Evolutionary conservation across 495 filamentous ascomycete genomes (phyloP), one percentile per base, ranked within the genome.

Genomic region (Penicillium malachiteum): DNA sequence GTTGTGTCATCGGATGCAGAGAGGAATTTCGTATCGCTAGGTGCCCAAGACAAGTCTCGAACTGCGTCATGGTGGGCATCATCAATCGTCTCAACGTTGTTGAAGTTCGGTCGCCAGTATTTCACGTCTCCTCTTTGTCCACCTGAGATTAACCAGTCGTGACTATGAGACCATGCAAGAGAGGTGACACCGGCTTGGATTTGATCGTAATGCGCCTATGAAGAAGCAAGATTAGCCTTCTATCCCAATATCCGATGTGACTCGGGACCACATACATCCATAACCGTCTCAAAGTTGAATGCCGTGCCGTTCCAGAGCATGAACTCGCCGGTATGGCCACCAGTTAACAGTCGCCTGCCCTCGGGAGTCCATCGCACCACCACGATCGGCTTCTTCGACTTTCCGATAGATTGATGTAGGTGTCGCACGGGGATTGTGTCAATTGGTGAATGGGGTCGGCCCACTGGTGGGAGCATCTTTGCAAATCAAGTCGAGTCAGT

Each of bases 71-170:
- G 82, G 66, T 97, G 94, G 18, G 92, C 94, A 67, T 92, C 89
- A 68, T 92, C 89, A 41, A 98, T 89, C 32, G 87, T 89, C 69
- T 97, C 90, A 55, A 97, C 91, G 65, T 97, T 97, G 79, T 98
- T 97, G 78, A 98, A 97, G 71, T 97, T 98, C 3, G 94, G 91
- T 65, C 96, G 91, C 93, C 93, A 98, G 74, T 97, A 97, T 72
- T 97, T 98, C 69, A 98, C 86, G 58, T 93, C 81, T 37, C 94
- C 94, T 63, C 92, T 90, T 64, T 97, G 92, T 71, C 96, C 94
- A 39, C 92, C 92, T 11, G 94, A 98, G 17, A 98, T 81, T 3
- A 98, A 81, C 92, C 92, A 97, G 68, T 97, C 94, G 65, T 95
- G 90, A 62, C 86, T 93, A 73, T 97, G 92, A 7, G 93, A 93